A percentile compares a stretch with the other conserved stretches of the same genome.
phyloP scores from a whole-genome alignment of 2,329 filamentous ascomycete species.

The Anisogramma anomala region DNA sequence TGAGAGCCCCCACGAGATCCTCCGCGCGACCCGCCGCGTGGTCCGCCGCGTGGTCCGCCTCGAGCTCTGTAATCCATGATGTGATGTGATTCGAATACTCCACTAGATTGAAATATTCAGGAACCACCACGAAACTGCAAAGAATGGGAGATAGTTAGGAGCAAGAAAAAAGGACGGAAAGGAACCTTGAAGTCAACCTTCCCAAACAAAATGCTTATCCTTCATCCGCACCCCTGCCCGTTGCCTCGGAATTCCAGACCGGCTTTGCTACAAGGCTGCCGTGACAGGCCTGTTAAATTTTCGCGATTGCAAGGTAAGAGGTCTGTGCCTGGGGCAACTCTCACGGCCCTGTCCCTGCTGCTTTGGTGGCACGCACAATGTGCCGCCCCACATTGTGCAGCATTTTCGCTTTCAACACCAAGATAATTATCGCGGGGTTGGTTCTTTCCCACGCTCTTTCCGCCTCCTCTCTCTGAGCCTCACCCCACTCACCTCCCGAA shows the following conservation, averaged over 20 bases:
- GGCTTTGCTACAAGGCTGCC: too few species aligned
- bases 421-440: slow-evolving; percentile 12
- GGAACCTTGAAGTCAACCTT: too few species aligned
- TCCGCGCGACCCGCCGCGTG: slow-evolving; percentile 9
- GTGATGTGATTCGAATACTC: not conserved
- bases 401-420: too few species aligned
- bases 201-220: too few species aligned
- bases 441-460: slow-evolving; percentile 5
- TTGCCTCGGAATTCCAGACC: too few species aligned
- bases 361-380: slow-evolving; percentile 11
- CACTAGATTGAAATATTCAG: not conserved
- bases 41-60: slow-evolving; percentile 15
- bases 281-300: too few species aligned
- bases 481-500: slow-evolving; percentile 10
- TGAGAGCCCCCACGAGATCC: slow-evolving; percentile 20
- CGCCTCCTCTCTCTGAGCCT: slow-evolving; percentile 12
- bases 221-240: too few species aligned
- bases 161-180: too few species aligned
- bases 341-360: not conserved
- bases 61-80: slow-evolving; percentile 18
- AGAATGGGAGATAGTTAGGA: slow-evolving; percentile 12
- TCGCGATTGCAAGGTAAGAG: too few species aligned
- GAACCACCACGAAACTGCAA: not conserved
- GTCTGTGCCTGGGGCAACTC: too few species aligned
- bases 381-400: slow-evolving; percentile 12